Evolutionary conservation across 1,284 basidiomycete species (phyloP), one percentile per base, ranked within the genome.

Genomic region (Caloboletus firmus): DNA sequence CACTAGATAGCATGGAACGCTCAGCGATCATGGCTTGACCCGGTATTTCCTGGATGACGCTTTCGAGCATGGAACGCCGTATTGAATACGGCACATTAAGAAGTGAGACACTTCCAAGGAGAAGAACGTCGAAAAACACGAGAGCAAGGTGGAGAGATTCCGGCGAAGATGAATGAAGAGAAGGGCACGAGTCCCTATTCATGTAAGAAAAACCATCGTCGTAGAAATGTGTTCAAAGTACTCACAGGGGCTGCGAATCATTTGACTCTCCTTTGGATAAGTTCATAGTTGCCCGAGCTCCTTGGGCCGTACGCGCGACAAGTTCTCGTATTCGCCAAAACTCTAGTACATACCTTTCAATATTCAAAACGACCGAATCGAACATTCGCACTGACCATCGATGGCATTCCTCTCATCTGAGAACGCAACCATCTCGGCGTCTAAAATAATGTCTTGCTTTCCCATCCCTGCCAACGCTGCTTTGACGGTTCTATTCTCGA

Each of bases 361-460:
- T 24, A 32, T 39, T 40, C 35, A 37, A 49, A 18, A 32, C 18
- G 13, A 17, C 37, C 6, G 28, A n/a, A 2, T 24, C 24, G 18
- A 52, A 28, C 15, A 43, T 51, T 34, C n/a, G 40, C 39, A 59
- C 72, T 47, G 56, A 86, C 87, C 87, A 55, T 88, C 85, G 36
- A 89, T 77, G 22, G 71, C 68, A 24, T 74, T 53, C 20, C 67
- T 64, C 0, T 67, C 71, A 26, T 85, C 86, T 45, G 87, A 82
- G 68, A 81, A 95, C 0, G 90, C 85, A 5, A 95, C 85, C 82
- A 95, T 91, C 70, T 96, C 93, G 1, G 91, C 91, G 66, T 96
- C 93, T 0, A 95, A 70, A 18, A 95, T 84, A 31, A 89, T 70
- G 54, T 81, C 82, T 43, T 69, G 67, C 56, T 67, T 71, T 26